Conservation (phyloP, 2,329 filamentous ascomycete species). For the Endothia cerciana region DNA sequence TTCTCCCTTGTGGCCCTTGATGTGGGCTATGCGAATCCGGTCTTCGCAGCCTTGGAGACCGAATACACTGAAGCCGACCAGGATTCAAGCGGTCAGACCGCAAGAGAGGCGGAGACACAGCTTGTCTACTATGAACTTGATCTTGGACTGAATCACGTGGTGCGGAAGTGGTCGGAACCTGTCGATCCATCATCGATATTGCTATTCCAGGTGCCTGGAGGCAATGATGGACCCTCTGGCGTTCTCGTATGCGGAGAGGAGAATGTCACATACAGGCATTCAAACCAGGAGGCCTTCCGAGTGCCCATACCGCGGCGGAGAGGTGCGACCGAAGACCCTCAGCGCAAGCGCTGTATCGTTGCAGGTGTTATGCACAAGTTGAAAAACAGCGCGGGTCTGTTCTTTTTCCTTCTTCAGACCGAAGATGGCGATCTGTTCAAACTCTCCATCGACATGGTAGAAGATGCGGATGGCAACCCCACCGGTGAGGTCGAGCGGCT, state of each 20-base stretch:
- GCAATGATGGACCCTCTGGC: slow-evolving; percentile 89
- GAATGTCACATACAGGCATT: slow-evolving; percentile 95
- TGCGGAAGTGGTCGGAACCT: slow-evolving; percentile 92
- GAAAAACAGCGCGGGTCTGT: slow-evolving; percentile 78
- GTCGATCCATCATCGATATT: slow-evolving; percentile 89
- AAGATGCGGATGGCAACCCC: slow-evolving; percentile 76
- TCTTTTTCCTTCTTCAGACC: slow-evolving; percentile 95
- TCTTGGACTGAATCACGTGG: slow-evolving; percentile 93
- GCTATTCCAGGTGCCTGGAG: slow-evolving; percentile 93
- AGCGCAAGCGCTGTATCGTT: slow-evolving; percentile 84
- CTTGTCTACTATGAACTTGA: slow-evolving; percentile 98
- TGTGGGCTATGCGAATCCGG: slow-evolving; percentile 94
- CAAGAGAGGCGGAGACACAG: slow-evolving; percentile 81
- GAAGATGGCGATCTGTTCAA: slow-evolving; percentile 99
- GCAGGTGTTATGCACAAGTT: slow-evolving; percentile 97
- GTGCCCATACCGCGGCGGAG: slow-evolving; percentile 86
- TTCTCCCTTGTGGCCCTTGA: slow-evolving; percentile 87
- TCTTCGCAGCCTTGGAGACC: slow-evolving; percentile 92
- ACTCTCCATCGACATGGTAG: slow-evolving; percentile 87
- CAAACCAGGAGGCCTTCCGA: slow-evolving; percentile 86
- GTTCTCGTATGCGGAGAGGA: slow-evolving; percentile 95
- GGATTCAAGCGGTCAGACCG: slow-evolving; percentile 83
- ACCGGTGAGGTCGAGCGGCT: slow-evolving; percentile 82
- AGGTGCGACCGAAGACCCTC: slow-evolving; percentile 88
- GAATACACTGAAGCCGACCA: slow-evolving; percentile 92